A percentile compares a stretch with the other conserved stretches of the same genome.
Conservation (phyloP, 352 stramenopile species). For the Phytophthora foliorum region DNA sequence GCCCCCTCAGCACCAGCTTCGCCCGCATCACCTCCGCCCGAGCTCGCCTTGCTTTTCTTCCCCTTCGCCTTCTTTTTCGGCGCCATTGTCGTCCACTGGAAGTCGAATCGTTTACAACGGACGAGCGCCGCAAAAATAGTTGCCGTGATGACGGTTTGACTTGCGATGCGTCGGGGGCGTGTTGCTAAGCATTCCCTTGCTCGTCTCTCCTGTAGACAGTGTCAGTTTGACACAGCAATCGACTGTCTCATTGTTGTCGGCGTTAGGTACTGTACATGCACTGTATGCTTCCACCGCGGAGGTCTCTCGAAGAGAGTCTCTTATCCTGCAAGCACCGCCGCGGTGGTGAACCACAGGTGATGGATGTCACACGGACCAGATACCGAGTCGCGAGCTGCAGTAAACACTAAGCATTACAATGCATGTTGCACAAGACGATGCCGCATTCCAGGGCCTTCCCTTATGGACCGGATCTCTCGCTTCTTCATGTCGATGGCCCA, state of each 20-base stretch:
- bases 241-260: too few relatives aligned
- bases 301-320: too few relatives aligned
- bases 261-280: too few relatives aligned
- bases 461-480: too few relatives aligned
- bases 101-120: conserved; percentile 7
- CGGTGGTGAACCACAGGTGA: too few relatives aligned
- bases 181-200: neutral
- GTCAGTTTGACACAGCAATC: too few relatives aligned
- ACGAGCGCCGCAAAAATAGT: conserved; percentile 22
- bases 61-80: conserved; percentile 58
- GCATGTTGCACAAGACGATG: too few relatives aligned
- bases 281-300: too few relatives aligned
- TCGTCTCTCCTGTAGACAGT: neutral
- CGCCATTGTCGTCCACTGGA: conserved; percentile 29
- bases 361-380: conserved; percentile 20
- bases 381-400: neutral
- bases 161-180: neutral
- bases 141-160: neutral
- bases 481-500: too few relatives aligned
- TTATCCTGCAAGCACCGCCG: too few relatives aligned
- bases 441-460: too few relatives aligned
- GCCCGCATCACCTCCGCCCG: conserved; percentile 18
- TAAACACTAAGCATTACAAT: conserved; percentile 9
- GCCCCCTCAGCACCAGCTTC: conserved; percentile 20
- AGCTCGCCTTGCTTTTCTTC: conserved; percentile 35